Evolutionary conservation across 1,139 yeast genomes (phyloP).

Genomic region (Ogataea hybrid): DNA sequence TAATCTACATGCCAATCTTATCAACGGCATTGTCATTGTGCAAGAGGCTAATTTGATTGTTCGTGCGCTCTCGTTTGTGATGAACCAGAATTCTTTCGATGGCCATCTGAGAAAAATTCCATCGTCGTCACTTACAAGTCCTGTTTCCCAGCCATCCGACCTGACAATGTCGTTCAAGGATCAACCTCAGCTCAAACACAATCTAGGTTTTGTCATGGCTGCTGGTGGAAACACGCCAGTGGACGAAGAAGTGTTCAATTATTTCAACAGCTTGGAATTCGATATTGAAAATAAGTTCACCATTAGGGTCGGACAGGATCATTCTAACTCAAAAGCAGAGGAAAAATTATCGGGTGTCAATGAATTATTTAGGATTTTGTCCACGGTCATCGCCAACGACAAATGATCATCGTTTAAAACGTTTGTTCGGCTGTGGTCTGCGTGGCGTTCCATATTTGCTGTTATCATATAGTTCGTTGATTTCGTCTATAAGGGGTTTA

Average conservation of each 20-base stretch:
- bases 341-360: conserved; percentile 76
- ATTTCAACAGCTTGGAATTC: conserved; percentile 46
- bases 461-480: conserved; percentile 21
- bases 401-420: conserved; percentile 2
- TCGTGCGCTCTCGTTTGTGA: conserved; percentile 51
- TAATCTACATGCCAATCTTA: conserved; percentile 76
- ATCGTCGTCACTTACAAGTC: conserved; percentile 24
- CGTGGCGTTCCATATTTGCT: conserved; percentile 3
- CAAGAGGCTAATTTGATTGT: conserved; percentile 54
- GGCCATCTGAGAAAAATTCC: conserved; percentile 21
- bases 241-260: conserved; percentile 68
- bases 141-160: conserved; percentile 21
- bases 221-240: conserved; percentile 71
- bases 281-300: conserved; percentile 49
- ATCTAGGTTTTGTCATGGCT: conserved; percentile 45
- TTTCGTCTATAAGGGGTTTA: conserved; percentile 24
- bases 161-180: conserved; percentile 8
- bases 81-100: conserved; percentile 18
- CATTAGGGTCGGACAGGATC: conserved; percentile 63
- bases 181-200: conserved; percentile 8
- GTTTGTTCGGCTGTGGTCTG: conserved; percentile 1
- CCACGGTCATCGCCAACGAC: conserved; percentile 13
- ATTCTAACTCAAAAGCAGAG: conserved; percentile 43
- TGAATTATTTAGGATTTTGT: conserved; percentile 59
- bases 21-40: conserved; percentile 66